Evolutionary conservation across 2,329 filamentous ascomycete species (phyloP), one percentile per base, ranked within the genome.

Genomic region (Cytospora leucostoma): DNA sequence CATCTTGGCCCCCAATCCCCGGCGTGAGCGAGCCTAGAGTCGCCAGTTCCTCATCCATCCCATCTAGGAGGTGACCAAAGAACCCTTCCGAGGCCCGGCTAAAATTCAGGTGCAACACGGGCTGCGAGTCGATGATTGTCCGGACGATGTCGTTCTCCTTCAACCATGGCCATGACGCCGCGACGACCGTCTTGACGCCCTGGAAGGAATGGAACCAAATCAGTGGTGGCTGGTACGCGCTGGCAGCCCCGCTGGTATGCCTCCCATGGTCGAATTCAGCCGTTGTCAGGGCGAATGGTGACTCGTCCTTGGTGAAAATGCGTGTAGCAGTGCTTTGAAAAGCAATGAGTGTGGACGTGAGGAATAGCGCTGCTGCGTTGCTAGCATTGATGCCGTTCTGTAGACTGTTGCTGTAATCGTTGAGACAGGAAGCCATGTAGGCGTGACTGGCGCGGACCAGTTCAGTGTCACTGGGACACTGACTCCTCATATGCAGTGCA

Each of bases 131-230:
- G 65, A 89, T 88, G 57, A 89, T 86, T 7, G 82, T 81, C 33
- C 84, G 80, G 47, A 87, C 84, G 15, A 83, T 79, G 2, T 78
- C 76, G 67, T 84, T 88, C 64, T 80, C 79, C 3, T 85, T 79
- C 54, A 89, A 79, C 81, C 83, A 88, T 63, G 82, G 83, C 86
- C 86, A 89, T 15, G 85, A 87, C 3, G 82, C 81, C 21, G 86
- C 83, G 0, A 88, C 86, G 38, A 89, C 80, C 2, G 86, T 83
- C 71, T 88, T 89, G 67, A 89, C 84, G 12, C 86, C 86, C 69
- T 88, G 86, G 69, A 88, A 88, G 4, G 86, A 83, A 70, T 88
- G 86, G 65, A 89, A 88, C 85, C 85, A 88, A 3, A 84, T 80
- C 51, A 88, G 74, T 0, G 86, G 86, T n/a, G 88, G 74, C 19